These are phyloP conservation scores for Bolboschoenus planiculmis DNA, from an alignment of 176 grass and related monocot genomes.

Conservation along the genomic window DNA sequence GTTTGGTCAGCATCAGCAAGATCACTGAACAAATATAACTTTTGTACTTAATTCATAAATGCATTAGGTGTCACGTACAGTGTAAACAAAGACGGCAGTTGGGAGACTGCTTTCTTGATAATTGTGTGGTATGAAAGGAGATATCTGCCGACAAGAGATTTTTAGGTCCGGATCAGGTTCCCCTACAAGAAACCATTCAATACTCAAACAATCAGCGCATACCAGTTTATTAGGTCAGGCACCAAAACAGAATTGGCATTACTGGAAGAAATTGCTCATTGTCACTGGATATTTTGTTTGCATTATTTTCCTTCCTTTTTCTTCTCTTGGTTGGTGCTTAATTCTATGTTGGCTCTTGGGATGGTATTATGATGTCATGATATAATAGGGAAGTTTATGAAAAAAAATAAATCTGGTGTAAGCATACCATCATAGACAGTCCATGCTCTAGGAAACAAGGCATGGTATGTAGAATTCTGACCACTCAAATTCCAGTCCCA, in stretches of 20 bases:
- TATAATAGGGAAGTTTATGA: not conserved
- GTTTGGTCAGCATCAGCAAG: not conserved
- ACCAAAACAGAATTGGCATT: not conserved
- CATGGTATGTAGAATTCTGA: conserved; percentile 90
- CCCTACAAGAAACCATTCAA: conserved; percentile 41
- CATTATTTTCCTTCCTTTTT: not conserved
- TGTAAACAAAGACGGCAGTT: conserved; percentile 84
- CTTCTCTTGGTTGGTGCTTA: not conserved
- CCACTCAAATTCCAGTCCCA: conserved; percentile 98
- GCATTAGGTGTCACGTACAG: conserved; percentile 44
- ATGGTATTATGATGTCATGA: not conserved
- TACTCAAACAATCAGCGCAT: not conserved
- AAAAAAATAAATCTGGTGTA: conserved; percentile 5
- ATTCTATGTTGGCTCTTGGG: not conserved
- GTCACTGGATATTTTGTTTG: not conserved
- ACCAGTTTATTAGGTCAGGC: not conserved
- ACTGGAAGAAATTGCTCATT: not conserved
- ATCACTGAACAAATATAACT: not conserved
- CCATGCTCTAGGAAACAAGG: conserved; percentile 96
- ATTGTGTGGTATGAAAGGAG: conserved; percentile 95
- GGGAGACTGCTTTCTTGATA: conserved; percentile 95
- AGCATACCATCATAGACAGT: conserved; percentile 91
- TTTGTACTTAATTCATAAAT: not conserved
- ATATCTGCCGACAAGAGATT: conserved; percentile 95
- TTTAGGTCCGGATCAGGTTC: conserved; percentile 96